Evolutionary conservation across 768 basidiomycete species (phyloP).

Genomic region (Fomitopsis serialis): DNA sequence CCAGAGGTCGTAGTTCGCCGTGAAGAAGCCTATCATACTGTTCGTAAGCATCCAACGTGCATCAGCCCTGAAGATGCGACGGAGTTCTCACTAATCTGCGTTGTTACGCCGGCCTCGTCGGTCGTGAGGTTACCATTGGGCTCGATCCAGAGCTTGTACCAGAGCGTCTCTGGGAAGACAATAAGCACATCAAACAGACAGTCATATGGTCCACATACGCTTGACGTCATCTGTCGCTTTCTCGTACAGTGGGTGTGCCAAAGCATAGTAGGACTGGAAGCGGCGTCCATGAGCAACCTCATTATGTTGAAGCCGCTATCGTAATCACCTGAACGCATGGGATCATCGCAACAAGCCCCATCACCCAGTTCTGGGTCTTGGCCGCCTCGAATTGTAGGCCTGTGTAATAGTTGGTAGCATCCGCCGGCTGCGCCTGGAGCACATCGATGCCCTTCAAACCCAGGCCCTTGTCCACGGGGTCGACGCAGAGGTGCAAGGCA

Average conservation of each 20-base stretch:
- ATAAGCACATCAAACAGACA: no score
- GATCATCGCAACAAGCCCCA: constrained; percentile 8
- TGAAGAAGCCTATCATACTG: constrained; percentile 1
- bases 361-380: constrained; percentile 4
- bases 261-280: neutral
- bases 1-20: constrained; percentile 1
- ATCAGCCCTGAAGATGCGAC: no score
- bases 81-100: neutral
- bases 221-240: neutral
- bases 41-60: no score
- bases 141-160: constrained; percentile 5
- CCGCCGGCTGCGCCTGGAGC: constrained; percentile 3
- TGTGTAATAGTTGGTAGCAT: constrained; percentile 4
- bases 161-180: constrained; percentile 1
- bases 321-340: constrained; percentile 10
- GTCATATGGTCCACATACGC: no score
- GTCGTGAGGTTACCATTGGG: neutral
- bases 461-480: constrained; percentile 1
- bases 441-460: constrained; percentile 3
- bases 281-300: neutral
- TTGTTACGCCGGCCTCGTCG: neutral
- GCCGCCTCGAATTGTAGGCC: constrained; percentile 8
- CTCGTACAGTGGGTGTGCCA: neutral
- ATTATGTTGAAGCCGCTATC: neutral
- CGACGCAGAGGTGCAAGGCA: constrained; percentile 4